phyloP scores from a whole-genome alignment of 768 basidiomycete species.

The Podaxis sp. region DNA sequence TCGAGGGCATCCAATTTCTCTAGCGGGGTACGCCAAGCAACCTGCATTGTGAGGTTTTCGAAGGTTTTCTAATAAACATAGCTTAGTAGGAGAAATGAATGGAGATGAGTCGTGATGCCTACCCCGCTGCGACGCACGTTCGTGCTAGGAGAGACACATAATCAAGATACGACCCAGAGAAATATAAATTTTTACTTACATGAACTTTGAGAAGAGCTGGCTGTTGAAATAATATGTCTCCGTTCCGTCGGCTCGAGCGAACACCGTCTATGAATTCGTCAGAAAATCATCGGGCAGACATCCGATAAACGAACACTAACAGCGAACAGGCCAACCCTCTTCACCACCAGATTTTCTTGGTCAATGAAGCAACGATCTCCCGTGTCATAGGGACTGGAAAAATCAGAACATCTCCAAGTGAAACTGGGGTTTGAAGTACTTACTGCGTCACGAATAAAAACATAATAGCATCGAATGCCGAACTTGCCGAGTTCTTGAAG shows the following conservation, averaged over 20 bases:
- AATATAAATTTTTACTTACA: conserved; percentile 38
- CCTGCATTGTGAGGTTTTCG: conserved; percentile 65
- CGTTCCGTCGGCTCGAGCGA: conserved; percentile 69
- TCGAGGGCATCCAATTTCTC: conserved; percentile 72
- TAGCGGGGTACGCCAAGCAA: conserved; percentile 74
- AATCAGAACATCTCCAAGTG: conserved; percentile 8
- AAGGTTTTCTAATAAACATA: conserved; percentile 53
- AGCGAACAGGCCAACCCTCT: conserved; percentile 78
- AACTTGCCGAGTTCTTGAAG: conserved; percentile 73
- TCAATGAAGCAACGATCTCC: conserved; percentile 82
- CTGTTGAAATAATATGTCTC: conserved; percentile 84
- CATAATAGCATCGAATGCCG: conserved; percentile 77
- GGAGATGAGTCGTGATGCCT: conserved; percentile 21
- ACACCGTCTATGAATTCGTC: conserved; percentile 49
- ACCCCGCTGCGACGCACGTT: conserved; percentile 74
- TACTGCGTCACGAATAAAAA: conserved; percentile 83
- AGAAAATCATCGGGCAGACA: neutral
- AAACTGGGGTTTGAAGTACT: conserved; percentile 24
- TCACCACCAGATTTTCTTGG: conserved; percentile 68
- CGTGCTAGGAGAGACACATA: conserved; percentile 36
- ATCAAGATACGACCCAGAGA: neutral
- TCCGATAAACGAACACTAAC: conserved; percentile 30
- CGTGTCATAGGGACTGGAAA: conserved; percentile 69
- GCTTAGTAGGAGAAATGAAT: conserved; percentile 9
- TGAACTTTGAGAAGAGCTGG: conserved; percentile 71